Base-by-base conservation (phyloP, 148 eudicot genomes). In the Chenopodium berlandieri region DNA sequence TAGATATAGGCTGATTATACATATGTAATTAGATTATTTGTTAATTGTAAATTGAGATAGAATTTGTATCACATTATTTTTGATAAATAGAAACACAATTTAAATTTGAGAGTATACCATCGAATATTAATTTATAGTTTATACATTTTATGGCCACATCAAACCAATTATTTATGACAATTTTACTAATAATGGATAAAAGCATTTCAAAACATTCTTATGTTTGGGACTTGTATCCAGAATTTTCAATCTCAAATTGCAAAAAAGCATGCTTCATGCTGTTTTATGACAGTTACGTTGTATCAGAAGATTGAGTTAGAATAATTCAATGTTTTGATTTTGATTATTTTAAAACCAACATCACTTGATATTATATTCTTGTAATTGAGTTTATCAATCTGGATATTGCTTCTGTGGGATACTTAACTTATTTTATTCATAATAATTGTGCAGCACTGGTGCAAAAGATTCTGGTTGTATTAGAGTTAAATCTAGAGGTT, bases 181-280 rank as follows among this genome's bases (percentile, higher is more conserved):
- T 37, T 71, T 14, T 7, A 37, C 3, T 71, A 16, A 17, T 67
- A 64, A 17, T 13, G 13, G 37, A 67, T 27, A 27, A 16, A 17
- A 25, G 71, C 71, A 9, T 64, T 64, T 64, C 50, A 4, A 71
- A 19, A 31, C 6, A 34, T 6, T 19, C 10, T 30, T 34, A 34
- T 17, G 4, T 70, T 69, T 69, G 44, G 14, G 14, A n/a, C 44
- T 32, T 4, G 44, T 31, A 32, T 16, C 10, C 2, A 70, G 23
- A 34, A 31, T 62, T 73, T 12, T 23, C 44, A 64, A 62, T 27
- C 64, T 31, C 77, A 60, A 60, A 56, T 84, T 48, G 83, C 73
- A 65, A 78, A 83, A 74, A 25, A 58, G 86, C 82, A 40, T 75
- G 80, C 25, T 84, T 81, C 86, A 80, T 84, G 86, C 81, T 76